Conservation (phyloP, 2,329 filamentous ascomycete genomes). For the Gaeumannomyces tritici region DNA sequence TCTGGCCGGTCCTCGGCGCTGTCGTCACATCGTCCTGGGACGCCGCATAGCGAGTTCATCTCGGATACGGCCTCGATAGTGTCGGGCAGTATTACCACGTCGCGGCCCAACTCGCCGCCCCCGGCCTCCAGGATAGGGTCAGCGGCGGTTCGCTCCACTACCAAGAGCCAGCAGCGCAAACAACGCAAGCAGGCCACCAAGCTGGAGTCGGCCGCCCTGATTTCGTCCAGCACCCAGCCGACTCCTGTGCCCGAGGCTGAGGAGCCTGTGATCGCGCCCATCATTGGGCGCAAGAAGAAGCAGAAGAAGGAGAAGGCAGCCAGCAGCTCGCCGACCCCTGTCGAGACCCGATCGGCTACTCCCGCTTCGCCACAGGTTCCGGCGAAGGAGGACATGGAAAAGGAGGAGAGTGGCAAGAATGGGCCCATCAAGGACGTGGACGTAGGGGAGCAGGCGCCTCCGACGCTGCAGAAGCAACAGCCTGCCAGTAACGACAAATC, state of each 20-base stretch:
- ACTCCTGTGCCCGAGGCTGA: constrained; percentile 31
- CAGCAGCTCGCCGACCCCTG: constrained; percentile 14
- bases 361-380: constrained; percentile 5
- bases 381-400: not conserved
- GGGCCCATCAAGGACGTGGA: not conserved
- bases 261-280: constrained; percentile 54
- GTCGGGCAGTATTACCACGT: constrained; percentile 58
- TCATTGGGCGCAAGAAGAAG: constrained; percentile 76
- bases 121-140: constrained; percentile 52
- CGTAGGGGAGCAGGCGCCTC: not conserved
- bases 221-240: constrained; percentile 32
- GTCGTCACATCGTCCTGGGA: constrained; percentile 46
- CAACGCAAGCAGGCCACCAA: constrained; percentile 60
- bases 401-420: not conserved
- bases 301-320: constrained; percentile 54
- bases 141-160: constrained; percentile 58
- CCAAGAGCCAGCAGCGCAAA: constrained; percentile 73
- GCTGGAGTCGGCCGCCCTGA: constrained; percentile 42
- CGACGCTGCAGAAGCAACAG: not conserved
- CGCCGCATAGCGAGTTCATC: constrained; percentile 62
- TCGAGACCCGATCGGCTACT: constrained; percentile 12
- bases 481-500: not conserved
- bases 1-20: constrained; percentile 19
- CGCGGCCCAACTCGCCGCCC: constrained; percentile 64
- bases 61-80: constrained; percentile 71